Evolutionary conservation across 306 rosid genomes (phyloP), one percentile per base, ranked within the genome.

Genomic region (Cucurbita maxima): DNA sequence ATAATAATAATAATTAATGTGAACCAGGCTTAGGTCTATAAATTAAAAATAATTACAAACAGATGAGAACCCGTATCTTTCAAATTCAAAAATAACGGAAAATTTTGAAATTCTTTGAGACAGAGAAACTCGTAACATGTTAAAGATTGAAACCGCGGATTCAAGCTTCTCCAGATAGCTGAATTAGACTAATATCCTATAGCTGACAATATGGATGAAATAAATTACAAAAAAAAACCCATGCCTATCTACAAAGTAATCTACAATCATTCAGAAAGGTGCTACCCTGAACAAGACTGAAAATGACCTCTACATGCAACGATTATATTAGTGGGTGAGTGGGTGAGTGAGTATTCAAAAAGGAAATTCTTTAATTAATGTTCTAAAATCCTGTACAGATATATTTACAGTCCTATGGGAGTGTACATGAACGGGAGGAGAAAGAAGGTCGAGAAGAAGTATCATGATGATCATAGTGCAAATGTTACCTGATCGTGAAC

Each of bases 401-500:
- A 15, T 16, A 60, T 36, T 38, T 48, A 62, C 14, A 62, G 30
- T 62, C 50, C 50, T 38, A 2, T 40, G 43, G 15, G 30, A 16
- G 30, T n/a, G 70, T 38, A 15, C 69, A 16, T 30, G 43, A 59
- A 59, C 43, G 19, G 19, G 66, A 30, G 9, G 66, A 50, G 51
- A 50, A 58, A 30, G 13, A 6, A 58, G 10, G 14, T 8, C 1
- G 13, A 58, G 9, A 16, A 62, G 55, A 67, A 45, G 7, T 67
- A 44, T 20, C 19, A 12, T 48, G 15, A 5, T 8, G 58, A 69
- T 40, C 8, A 18, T 10, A 51, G 36, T 48, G 78, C 38, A 75
- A 62, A 47, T 18, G 7, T 61, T 53, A 93, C 97, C 79, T 74
- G 97, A 85, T 94, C 96, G 83, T 69, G 97, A 90, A 86, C 90